These are phyloP conservation scores for Russula virescens DNA, from an alignment of 768 basidiomycete species.

Conservation along the genomic window DNA sequence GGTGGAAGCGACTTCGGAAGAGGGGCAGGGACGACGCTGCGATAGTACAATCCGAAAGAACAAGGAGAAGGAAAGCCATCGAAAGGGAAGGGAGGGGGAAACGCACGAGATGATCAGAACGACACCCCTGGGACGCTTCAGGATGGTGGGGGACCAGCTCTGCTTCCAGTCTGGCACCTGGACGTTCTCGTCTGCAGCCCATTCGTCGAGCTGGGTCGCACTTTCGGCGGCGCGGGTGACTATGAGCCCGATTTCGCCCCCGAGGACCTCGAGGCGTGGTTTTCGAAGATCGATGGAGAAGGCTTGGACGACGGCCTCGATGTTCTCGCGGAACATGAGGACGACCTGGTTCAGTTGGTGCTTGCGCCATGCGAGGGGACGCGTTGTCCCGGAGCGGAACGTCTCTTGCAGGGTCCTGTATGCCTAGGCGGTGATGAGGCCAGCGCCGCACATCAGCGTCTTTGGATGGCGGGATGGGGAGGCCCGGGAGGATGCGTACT, in stretches of 20 bases:
- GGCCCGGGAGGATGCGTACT: neutral
- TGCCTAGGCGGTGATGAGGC: neutral
- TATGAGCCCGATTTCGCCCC: conserved; percentile 40
- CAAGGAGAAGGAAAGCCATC: too few species aligned
- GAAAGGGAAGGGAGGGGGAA: neutral
- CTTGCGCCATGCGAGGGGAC: conserved; percentile 52
- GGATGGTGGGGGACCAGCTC: conserved; percentile 47
- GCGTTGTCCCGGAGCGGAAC: conserved; percentile 61
- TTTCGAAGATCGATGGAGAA: conserved; percentile 30
- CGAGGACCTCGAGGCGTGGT: conserved; percentile 25
- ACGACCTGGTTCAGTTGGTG: conserved; percentile 61
- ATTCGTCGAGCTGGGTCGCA: conserved; percentile 47
- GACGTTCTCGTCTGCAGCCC: conserved; percentile 43
- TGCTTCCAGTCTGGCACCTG: conserved; percentile 41
- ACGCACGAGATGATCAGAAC: conserved; percentile 57
- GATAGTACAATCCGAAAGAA: too few species aligned
- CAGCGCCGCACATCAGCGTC: neutral
- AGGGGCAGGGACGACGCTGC: too few species aligned
- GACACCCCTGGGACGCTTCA: conserved; percentile 56
- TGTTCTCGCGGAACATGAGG: conserved; percentile 57
- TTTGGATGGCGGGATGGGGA: neutral
- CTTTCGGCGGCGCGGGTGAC: conserved; percentile 30
- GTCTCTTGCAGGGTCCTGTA: conserved; percentile 31
- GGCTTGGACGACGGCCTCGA: conserved; percentile 45
- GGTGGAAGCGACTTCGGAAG: too few species aligned